Conservation (phyloP, 176 grass and related monocot genomes). For the Avena sativa region DNA sequence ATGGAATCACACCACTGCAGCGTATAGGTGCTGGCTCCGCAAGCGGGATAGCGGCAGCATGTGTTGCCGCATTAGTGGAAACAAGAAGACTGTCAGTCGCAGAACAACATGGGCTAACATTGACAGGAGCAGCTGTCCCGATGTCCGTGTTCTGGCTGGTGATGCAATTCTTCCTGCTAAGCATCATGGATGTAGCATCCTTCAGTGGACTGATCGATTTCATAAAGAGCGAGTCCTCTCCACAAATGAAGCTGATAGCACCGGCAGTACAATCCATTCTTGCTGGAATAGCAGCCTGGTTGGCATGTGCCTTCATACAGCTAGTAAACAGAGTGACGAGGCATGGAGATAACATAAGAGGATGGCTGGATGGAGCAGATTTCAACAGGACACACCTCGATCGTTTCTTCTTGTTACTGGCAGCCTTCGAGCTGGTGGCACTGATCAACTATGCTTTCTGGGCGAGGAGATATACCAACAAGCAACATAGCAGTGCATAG, state of each 20-base stretch:
- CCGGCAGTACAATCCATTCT: slow-evolving; percentile 11
- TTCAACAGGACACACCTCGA: slow-evolving; percentile 52
- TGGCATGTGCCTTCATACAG: slow-evolving; percentile 37
- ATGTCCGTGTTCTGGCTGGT: slow-evolving; percentile 55
- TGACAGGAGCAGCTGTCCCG: slow-evolving; percentile 19
- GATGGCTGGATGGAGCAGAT: slow-evolving; percentile 53
- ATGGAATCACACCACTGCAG: slow-evolving; percentile 50
- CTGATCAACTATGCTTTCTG: slow-evolving; percentile 53
- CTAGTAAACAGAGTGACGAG: slow-evolving; percentile 14
- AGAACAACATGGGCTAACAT: slow-evolving; percentile 32
- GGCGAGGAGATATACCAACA: slow-evolving; percentile 49
- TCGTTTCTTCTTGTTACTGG: slow-evolving; percentile 49
- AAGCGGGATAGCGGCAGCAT: slow-evolving; percentile 49
- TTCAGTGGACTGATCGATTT: slow-evolving; percentile 46
- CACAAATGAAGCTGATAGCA: slow-evolving; percentile 26
- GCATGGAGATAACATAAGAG: background rate
- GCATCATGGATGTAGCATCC: slow-evolving; percentile 49
- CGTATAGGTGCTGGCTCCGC: slow-evolving; percentile 51
- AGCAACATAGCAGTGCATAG: slow-evolving; percentile 23
- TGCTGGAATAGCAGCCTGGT: slow-evolving; percentile 42
- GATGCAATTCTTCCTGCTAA: slow-evolving; percentile 60
- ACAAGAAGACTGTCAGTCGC: slow-evolving; percentile 44
- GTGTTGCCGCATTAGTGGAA: slow-evolving; percentile 56
- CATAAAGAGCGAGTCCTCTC: slow-evolving; percentile 30
- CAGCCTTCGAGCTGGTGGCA: slow-evolving; percentile 43